These are phyloP conservation scores for Petrea volubilis DNA, from an alignment of 257 asterid species.

Conservation along the genomic window DNA sequence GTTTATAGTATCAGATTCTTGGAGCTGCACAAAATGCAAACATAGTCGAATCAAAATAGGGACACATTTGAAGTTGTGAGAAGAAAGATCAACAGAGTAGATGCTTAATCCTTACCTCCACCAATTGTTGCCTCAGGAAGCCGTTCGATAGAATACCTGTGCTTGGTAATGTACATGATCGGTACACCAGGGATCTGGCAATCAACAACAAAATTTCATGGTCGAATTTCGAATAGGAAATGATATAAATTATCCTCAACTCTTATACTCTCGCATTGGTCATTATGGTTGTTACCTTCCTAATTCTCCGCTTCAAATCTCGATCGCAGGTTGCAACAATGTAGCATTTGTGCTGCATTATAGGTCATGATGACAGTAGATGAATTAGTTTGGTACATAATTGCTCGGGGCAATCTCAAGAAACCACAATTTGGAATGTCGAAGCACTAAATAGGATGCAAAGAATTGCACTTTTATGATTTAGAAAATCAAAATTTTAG, in stretches of 20 bases:
- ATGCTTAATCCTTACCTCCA: not conserved
- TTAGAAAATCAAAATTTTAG: not conserved
- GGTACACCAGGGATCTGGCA: constrained; percentile 91
- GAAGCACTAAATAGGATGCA: constrained; percentile 1
- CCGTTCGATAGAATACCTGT: not conserved
- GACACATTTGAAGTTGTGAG: too few relatives aligned
- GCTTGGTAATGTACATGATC: constrained; percentile 87
- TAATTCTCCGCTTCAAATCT: constrained; percentile 91
- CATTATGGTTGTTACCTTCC: constrained; percentile 90
- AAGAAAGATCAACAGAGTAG: too few relatives aligned
- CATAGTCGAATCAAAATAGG: too few relatives aligned
- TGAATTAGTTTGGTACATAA: not conserved
- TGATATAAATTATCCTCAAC: not conserved
- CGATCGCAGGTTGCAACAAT: constrained; percentile 98
- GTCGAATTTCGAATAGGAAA: not conserved
- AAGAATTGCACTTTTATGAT: not conserved
- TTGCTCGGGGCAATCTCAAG: not conserved
- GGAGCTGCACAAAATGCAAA: too few relatives aligned
- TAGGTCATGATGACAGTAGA: constrained; percentile 15
- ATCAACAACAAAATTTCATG: constrained; percentile 3
- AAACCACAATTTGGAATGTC: not conserved
- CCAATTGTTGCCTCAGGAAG: not conserved
- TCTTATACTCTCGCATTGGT: not conserved
- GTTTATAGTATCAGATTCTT: too few relatives aligned
- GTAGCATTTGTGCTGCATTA: constrained; percentile 88